Percentiles rank a stretch among this genome's conserved stretches.
phyloP scores from a whole-genome alignment of 1,284 basidiomycete genomes.

The Ceratobasidium sp. region DNA sequence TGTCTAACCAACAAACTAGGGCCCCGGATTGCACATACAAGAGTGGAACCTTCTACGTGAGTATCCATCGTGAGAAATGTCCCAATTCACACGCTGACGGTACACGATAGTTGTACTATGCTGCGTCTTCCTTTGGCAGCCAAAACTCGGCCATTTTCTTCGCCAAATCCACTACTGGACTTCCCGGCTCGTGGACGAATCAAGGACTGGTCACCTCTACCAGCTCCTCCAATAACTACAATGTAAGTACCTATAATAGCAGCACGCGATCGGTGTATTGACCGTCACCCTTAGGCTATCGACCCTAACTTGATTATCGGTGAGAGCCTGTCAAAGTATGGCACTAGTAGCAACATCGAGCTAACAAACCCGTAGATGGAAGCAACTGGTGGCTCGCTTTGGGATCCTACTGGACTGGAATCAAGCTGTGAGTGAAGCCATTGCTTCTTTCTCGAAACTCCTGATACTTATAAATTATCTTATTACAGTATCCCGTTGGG shows the following conservation, averaged over 20 bases:
- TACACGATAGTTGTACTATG: conserved; percentile 54
- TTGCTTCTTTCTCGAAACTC: not conserved
- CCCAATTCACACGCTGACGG: not conserved
- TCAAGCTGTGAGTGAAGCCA: conserved; percentile 58
- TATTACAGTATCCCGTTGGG: conserved; percentile 44
- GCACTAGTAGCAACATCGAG: not conserved
- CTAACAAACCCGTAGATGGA: conserved; percentile 43
- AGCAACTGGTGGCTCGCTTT: conserved; percentile 50
- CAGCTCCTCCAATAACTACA: conserved; percentile 61
- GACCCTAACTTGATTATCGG: conserved; percentile 59
- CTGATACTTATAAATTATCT: not conserved
- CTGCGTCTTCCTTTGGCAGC: conserved; percentile 54
- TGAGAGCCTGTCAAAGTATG: not conserved
- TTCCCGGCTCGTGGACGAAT: conserved; percentile 62
- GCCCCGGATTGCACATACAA: conserved; percentile 67
- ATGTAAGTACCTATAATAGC: conserved; percentile 58
- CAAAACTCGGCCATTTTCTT: conserved; percentile 54
- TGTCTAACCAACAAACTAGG: conserved; percentile 52
- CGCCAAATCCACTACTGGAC: conserved; percentile 50
- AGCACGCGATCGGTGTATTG: conserved; percentile 13
- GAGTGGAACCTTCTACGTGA: conserved; percentile 63
- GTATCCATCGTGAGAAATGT: conserved; percentile 39
- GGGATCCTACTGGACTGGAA: conserved; percentile 51
- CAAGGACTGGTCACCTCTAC: conserved; percentile 67
- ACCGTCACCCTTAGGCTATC: conserved; percentile 61